Evolutionary conservation across 2,329 filamentous ascomycete species (phyloP).

Genomic region (Fusarium sp.): DNA sequence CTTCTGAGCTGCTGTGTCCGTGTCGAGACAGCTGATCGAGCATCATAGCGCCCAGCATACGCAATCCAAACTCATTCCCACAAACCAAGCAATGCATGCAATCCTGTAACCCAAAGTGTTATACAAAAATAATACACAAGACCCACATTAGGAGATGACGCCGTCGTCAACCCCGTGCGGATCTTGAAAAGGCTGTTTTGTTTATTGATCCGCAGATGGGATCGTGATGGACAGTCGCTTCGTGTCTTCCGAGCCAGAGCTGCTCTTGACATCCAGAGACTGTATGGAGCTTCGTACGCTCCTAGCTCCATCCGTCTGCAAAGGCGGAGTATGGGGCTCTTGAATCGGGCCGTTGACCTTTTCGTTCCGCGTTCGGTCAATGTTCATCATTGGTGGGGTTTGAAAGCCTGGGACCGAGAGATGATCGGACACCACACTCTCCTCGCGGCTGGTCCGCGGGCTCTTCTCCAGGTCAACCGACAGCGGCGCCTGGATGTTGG

Average conservation of each 20-base stretch:
- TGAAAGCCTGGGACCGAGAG: constrained; percentile 39
- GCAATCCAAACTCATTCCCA: constrained; percentile 6
- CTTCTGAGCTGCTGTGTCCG: constrained; percentile 5
- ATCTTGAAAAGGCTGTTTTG: constrained; percentile 13
- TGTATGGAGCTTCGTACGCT: constrained; percentile 44
- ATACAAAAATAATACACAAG: constrained; percentile 41
- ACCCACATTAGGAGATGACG: background rate
- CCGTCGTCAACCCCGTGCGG: background rate
- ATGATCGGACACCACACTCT: constrained; percentile 25
- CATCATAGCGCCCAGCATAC: constrained; percentile 3
- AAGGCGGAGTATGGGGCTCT: constrained; percentile 47
- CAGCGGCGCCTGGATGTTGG: constrained; percentile 57
- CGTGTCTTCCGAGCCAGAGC: constrained; percentile 37
- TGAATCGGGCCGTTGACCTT: constrained; percentile 27
- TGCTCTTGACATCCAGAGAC: constrained; percentile 44
- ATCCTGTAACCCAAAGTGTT: constrained; percentile 33
- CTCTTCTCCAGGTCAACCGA: constrained; percentile 49
- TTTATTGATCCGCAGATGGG: constrained; percentile 31
- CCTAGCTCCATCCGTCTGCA: constrained; percentile 43
- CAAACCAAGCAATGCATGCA: constrained; percentile 16
- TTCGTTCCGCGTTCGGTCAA: constrained; percentile 31
- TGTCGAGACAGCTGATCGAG: background rate
- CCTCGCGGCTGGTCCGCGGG: constrained; percentile 51
- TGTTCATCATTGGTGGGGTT: constrained; percentile 39
- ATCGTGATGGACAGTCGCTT: constrained; percentile 48